Evolutionary conservation across 768 basidiomycete genomes (phyloP).

Genomic region (Daedalea quercina): DNA sequence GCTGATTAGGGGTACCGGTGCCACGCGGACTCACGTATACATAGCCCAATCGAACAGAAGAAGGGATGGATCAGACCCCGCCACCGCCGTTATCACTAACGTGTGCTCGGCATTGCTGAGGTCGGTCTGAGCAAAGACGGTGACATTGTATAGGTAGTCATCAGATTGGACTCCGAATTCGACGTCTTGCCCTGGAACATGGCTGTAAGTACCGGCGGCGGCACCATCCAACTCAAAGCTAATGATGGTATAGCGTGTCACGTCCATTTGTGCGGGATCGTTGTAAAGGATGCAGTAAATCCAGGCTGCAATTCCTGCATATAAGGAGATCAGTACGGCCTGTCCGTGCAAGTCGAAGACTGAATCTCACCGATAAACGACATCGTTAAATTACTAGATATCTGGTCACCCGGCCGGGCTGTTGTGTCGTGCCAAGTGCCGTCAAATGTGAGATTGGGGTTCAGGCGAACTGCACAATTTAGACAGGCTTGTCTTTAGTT

Average conservation of each 20-base stretch:
- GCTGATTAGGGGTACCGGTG: too few species aligned
- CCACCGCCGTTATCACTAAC: not conserved
- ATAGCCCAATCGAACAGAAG: not conserved
- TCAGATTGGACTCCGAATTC: too few species aligned
- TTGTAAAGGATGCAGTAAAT: not conserved
- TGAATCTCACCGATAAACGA: not conserved
- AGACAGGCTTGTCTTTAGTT: constrained; percentile 3
- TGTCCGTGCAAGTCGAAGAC: too few species aligned
- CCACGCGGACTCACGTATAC: not conserved
- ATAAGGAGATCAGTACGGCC: not conserved
- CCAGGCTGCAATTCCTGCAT: not conserved
- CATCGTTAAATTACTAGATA: not conserved
- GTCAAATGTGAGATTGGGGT: not conserved
- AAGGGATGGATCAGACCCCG: not conserved
- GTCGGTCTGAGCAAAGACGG: not conserved
- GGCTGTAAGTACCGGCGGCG: not conserved
- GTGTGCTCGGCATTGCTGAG: not conserved
- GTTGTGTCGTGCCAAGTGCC: constrained; percentile 12
- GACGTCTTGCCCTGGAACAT: not conserved
- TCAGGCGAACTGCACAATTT: constrained; percentile 3
- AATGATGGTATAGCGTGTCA: not conserved
- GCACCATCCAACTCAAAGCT: not conserved
- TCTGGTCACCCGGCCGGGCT: not conserved
- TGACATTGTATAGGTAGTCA: not conserved
- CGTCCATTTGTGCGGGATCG: not conserved